A percentile compares a stretch with the other conserved stretches of the same genome.
phyloP scores from a whole-genome alignment of 495 filamentous ascomycete species.

The Penicillium subrubescens region DNA sequence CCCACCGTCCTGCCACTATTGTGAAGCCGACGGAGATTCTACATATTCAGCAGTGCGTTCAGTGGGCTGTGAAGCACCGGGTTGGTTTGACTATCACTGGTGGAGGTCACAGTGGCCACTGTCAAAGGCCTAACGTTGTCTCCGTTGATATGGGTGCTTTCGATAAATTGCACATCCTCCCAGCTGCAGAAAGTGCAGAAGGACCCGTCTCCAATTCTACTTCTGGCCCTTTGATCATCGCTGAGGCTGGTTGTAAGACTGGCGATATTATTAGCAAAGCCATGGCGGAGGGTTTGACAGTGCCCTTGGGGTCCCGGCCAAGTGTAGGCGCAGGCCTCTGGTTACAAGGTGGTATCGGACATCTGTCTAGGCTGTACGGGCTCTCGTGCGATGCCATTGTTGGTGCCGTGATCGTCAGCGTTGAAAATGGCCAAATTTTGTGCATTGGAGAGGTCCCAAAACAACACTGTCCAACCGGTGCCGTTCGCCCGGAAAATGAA shows the following conservation, averaged over 20 bases:
- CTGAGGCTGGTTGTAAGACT: slow-evolving; percentile 56
- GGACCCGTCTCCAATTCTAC: slow-evolving; percentile 12
- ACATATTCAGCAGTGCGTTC: slow-evolving; percentile 59
- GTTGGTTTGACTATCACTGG: slow-evolving; percentile 56
- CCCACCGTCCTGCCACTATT: slow-evolving; percentile 46
- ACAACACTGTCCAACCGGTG: slow-evolving; percentile 48
- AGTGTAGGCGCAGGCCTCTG: slow-evolving; percentile 64
- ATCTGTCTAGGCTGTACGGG: slow-evolving; percentile 57
- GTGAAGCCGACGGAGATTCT: slow-evolving; percentile 50
- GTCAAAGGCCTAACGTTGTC: slow-evolving; percentile 55
- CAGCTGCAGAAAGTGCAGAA: slow-evolving; percentile 26
- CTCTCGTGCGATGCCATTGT: slow-evolving; percentile 64
- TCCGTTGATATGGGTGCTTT: slow-evolving; percentile 62
- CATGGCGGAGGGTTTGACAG: slow-evolving; percentile 53
- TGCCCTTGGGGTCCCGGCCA: slow-evolving; percentile 61
- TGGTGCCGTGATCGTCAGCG: slow-evolving; percentile 60
- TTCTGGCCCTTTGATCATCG: slow-evolving; percentile 46
- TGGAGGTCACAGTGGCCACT: slow-evolving; percentile 63
- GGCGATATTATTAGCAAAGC: slow-evolving; percentile 57
- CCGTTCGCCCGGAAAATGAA: slow-evolving; percentile 51
- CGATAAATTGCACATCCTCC: slow-evolving; percentile 51
- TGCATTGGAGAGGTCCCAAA: slow-evolving; percentile 53
- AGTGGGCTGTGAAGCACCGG: slow-evolving; percentile 58
- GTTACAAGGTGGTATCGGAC: slow-evolving; percentile 68
- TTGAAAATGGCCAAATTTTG: slow-evolving; percentile 51